Evolutionary conservation across 805 yeast genomes (phyloP).

Genomic region (Wickerhamiella allomyrinae): DNA sequence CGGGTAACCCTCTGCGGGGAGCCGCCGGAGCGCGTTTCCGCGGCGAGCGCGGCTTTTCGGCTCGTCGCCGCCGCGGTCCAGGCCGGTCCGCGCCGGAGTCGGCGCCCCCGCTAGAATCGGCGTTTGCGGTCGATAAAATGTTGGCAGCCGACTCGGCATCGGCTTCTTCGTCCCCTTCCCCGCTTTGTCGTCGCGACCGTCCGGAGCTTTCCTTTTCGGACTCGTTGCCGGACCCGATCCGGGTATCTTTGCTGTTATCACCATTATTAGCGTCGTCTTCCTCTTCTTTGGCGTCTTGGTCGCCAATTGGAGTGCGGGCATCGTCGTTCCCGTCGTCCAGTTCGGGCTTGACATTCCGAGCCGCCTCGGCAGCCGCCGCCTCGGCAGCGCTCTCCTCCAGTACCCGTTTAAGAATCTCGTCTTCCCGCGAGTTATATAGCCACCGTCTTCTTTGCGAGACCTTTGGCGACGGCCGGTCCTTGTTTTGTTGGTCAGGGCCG

Average conservation of each 20-base stretch:
- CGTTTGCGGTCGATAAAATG: background rate
- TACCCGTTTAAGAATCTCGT: conserved; percentile 28
- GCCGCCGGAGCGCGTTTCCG: background rate
- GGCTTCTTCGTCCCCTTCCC: background rate
- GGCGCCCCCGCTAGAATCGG: conserved; percentile 3
- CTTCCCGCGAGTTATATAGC: conserved; percentile 23
- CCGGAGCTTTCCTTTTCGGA: too few relatives aligned
- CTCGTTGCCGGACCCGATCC: background rate
- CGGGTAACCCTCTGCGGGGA: background rate
- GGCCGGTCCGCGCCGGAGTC: conserved; percentile 3
- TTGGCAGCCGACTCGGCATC: background rate
- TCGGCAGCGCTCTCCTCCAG: conserved; percentile 28
- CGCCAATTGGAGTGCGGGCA: too few relatives aligned
- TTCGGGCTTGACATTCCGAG: conserved; percentile 1
- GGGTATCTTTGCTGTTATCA: background rate
- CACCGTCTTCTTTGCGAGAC: conserved; percentile 17
- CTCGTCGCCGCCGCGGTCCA: background rate
- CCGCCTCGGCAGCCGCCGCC: conserved; percentile 15
- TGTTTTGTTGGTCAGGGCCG: background rate
- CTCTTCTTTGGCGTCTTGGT: too few relatives aligned
- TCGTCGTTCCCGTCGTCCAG: background rate
- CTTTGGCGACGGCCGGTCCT: background rate
- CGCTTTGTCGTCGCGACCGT: too few relatives aligned
- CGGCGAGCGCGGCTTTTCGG: background rate
- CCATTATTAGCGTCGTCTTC: background rate